A percentile compares a stretch with the other conserved stretches of the same genome.
phyloP scores from a whole-genome alignment of 2,329 filamentous ascomycete species.

The Penicillium aurantiogriseum region DNA sequence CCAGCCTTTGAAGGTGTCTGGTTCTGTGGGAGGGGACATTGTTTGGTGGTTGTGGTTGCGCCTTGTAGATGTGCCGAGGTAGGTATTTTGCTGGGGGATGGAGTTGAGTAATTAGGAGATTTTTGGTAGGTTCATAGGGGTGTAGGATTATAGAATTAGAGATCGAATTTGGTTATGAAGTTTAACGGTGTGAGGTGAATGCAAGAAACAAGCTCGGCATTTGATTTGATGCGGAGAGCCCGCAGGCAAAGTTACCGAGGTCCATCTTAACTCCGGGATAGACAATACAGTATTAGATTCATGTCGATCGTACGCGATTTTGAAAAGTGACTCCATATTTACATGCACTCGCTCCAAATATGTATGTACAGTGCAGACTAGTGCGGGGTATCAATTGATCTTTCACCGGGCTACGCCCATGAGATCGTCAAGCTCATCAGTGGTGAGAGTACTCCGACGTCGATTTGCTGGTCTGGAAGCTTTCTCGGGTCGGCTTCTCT shows the following conservation, averaged over 20 bases:
- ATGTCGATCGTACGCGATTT: background rate
- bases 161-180: background rate
- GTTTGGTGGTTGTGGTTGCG: background rate
- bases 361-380: slow-evolving; percentile 26
- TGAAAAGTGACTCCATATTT: slow-evolving; percentile 13
- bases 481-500: slow-evolving; percentile 35
- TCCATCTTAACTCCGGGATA: slow-evolving; percentile 3
- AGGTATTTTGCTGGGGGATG: background rate
- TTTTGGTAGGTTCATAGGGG: background rate
- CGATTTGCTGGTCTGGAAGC: slow-evolving; percentile 30
- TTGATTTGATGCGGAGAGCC: slow-evolving; percentile 13
- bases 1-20: slow-evolving; percentile 42
- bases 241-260: slow-evolving; percentile 13
- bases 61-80: slow-evolving; percentile 1
- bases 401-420: slow-evolving; percentile 31
- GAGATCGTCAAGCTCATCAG: slow-evolving; percentile 44
- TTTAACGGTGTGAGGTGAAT: background rate
- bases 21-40: background rate
- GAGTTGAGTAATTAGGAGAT: background rate
- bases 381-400: slow-evolving; percentile 16
- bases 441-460: slow-evolving; percentile 47
- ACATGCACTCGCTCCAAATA: slow-evolving; percentile 17
- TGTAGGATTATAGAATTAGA: background rate
- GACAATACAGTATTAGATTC: background rate
- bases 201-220: background rate